These are phyloP conservation scores for Hypoxylon sp. DNA, from an alignment of 2,329 filamentous ascomycete species.

Conservation along the genomic window DNA sequence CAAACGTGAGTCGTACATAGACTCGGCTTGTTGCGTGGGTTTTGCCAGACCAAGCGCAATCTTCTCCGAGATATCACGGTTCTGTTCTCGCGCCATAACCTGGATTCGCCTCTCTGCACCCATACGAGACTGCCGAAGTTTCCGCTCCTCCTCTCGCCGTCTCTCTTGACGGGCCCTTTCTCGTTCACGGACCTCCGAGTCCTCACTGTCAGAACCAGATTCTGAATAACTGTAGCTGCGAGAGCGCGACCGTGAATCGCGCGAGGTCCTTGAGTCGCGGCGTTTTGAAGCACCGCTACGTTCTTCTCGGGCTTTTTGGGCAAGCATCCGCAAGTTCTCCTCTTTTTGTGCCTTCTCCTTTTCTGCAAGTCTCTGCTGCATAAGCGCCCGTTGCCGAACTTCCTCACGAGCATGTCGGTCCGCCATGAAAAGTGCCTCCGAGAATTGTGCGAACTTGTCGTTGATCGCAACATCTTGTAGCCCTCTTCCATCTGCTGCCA, in stretches of 20 bases:
- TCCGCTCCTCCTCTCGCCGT: constrained; percentile 86
- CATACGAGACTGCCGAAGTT: constrained; percentile 95
- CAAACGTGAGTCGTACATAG: constrained; percentile 96
- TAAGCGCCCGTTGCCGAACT: constrained; percentile 89
- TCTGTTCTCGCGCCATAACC: constrained; percentile 93
- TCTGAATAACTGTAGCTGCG: constrained; percentile 69
- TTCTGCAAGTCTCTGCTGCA: constrained; percentile 96
- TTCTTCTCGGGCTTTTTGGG: constrained; percentile 92
- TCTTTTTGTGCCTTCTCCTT: constrained; percentile 97
- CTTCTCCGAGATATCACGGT: constrained; percentile 97
- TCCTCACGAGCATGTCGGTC: constrained; percentile 96
- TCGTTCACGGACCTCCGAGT: constrained; percentile 80
- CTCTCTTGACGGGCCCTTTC: constrained; percentile 83
- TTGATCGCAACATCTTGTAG: constrained; percentile 96
- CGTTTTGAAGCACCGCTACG: constrained; percentile 69
- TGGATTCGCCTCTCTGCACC: constrained; percentile 92
- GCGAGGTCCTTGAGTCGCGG: constrained; percentile 59
- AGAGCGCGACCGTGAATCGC: constrained; percentile 61
- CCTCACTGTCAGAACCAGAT: constrained; percentile 72
- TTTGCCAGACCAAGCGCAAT: constrained; percentile 95
- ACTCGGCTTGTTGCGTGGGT: constrained; percentile 90
- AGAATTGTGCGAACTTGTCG: constrained; percentile 97
- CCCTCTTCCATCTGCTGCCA: constrained; percentile 92
- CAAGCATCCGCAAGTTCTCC: constrained; percentile 87
- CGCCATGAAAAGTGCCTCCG: constrained; percentile 93